These are phyloP conservation scores for Gremmenia infestans DNA, from an alignment of 2,329 filamentous ascomycete species.

Conservation along the genomic window DNA sequence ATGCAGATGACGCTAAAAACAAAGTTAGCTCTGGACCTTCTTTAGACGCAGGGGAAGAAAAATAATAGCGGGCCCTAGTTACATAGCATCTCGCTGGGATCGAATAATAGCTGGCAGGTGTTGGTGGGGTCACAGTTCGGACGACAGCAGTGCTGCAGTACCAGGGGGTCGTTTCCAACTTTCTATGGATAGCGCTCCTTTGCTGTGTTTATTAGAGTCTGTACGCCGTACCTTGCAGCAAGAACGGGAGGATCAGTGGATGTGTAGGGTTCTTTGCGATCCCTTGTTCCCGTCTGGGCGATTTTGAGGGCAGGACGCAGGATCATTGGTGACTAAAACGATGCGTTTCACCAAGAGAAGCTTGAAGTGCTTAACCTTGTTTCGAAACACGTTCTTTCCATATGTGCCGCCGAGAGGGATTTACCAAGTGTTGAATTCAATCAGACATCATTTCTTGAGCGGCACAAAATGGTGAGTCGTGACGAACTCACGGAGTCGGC, in stretches of 20 bases:
- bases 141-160: background rate
- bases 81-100: conserved; percentile 7
- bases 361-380: background rate
- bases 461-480: too few species aligned
- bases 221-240: conserved; percentile 6
- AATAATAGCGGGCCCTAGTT: background rate
- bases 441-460: too few species aligned
- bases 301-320: background rate
- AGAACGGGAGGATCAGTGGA: background rate
- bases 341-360: background rate
- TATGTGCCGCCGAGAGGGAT: background rate
- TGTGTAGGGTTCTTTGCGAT: background rate
- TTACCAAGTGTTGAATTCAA: background rate
- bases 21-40: background rate
- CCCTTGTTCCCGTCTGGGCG: conserved; percentile 2
- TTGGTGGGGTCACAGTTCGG: background rate
- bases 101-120: background rate
- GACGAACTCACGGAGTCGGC: too few species aligned
- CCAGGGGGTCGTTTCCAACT: background rate
- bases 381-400: background rate
- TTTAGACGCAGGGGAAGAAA: background rate
- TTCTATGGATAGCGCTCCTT: background rate
- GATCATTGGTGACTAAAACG: background rate
- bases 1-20: background rate
- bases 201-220: background rate